Evolutionary conservation across 768 basidiomycete species (phyloP).

Genomic region (Xerocomellus amylosporus): DNA sequence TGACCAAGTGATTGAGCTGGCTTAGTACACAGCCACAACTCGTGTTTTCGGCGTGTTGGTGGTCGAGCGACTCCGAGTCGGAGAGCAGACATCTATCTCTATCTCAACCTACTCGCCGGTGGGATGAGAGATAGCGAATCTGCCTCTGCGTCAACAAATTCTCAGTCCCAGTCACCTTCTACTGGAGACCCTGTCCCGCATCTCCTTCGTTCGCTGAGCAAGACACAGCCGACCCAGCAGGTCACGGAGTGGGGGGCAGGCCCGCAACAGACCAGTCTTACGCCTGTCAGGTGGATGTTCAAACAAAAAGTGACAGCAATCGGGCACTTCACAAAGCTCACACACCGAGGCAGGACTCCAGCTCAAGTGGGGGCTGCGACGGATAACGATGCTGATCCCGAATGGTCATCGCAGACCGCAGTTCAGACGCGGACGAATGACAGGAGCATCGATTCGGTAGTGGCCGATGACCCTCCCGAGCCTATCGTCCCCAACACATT

Average conservation of each 20-base stretch:
- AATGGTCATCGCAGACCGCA: slow-evolving; percentile 5
- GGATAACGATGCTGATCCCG: slow-evolving; percentile 8
- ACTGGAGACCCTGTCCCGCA: slow-evolving; percentile 4
- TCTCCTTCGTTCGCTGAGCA: slow-evolving; percentile 21
- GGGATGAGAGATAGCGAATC: slow-evolving; percentile 8
- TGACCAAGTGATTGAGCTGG: too few species aligned
- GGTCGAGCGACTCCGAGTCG: not conserved
- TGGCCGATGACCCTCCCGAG: slow-evolving; percentile 29
- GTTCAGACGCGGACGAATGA: slow-evolving; percentile 4
- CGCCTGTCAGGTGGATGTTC: slow-evolving; percentile 10
- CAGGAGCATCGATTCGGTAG: slow-evolving; percentile 1
- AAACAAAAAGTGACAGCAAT: slow-evolving; percentile 17
- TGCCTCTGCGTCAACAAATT: not conserved
- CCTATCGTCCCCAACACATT: slow-evolving; percentile 36
- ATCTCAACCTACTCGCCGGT: not conserved
- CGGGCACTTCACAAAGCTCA: slow-evolving; percentile 17
- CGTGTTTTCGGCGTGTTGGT: not conserved
- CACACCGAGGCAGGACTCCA: slow-evolving; percentile 8
- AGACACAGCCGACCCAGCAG: slow-evolving; percentile 17
- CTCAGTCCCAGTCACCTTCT: not conserved
- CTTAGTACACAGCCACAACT: slow-evolving; percentile 21
- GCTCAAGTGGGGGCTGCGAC: not conserved
- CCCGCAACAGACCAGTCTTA: slow-evolving; percentile 2
- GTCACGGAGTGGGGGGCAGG: not conserved
- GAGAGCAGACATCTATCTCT: not conserved